These are phyloP conservation scores for Scheffersomyces coipomensis DNA, from an alignment of 805 yeast genomes.

Conservation along the genomic window DNA sequence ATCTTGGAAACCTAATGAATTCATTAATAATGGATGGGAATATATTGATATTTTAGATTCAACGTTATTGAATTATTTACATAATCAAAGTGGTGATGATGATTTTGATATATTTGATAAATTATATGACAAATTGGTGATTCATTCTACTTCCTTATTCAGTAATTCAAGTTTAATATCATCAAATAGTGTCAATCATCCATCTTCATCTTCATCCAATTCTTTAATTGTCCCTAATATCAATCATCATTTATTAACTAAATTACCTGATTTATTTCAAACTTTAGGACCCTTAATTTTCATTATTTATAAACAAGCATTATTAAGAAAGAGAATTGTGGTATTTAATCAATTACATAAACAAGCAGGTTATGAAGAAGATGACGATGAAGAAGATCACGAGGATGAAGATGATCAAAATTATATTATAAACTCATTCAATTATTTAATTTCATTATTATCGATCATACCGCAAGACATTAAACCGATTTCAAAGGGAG, in stretches of 20 bases:
- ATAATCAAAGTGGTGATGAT: slow-evolving; percentile 12
- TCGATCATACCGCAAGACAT: slow-evolving; percentile 63
- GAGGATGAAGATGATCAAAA: slow-evolving; percentile 1
- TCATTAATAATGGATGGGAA: slow-evolving; percentile 37
- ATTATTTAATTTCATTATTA: slow-evolving; percentile 59
- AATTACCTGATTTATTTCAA: slow-evolving; percentile 45
- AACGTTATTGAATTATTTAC: slow-evolving; percentile 19
- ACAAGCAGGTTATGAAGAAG: background rate
- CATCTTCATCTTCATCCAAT: background rate
- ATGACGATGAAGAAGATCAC: background rate
- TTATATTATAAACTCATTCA: slow-evolving; percentile 37
- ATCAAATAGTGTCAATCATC: background rate
- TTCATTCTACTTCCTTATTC: background rate
- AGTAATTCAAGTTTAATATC: background rate
- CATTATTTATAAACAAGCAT: slow-evolving; percentile 59
- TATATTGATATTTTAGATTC: slow-evolving; percentile 27
- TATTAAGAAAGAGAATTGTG: slow-evolving; percentile 57
- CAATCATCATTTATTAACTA: slow-evolving; percentile 40
- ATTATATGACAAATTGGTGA: slow-evolving; percentile 13
- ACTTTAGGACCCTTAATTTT: slow-evolving; percentile 65
- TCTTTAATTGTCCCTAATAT: slow-evolving; percentile 6
- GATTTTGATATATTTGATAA: slow-evolving; percentile 16
- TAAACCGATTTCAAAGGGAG: slow-evolving; percentile 15
- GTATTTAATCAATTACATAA: slow-evolving; percentile 34
- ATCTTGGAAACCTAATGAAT: slow-evolving; percentile 37